phyloP scores from a whole-genome alignment of 164 flowering plant species.

The Tetrastigma voinierianum region DNA sequence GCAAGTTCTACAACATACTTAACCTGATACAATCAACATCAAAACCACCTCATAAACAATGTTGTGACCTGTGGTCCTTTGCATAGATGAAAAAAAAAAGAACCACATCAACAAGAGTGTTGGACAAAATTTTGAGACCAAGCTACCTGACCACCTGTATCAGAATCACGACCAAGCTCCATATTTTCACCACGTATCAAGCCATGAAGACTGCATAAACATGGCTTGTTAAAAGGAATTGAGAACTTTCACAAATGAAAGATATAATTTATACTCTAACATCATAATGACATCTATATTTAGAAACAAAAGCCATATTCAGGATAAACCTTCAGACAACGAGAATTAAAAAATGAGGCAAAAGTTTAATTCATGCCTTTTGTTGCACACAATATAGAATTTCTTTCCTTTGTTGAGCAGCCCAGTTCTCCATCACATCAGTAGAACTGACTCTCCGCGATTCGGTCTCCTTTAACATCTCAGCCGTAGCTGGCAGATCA shows the following conservation, averaged over 20 bases:
- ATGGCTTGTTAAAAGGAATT: constrained; percentile 1
- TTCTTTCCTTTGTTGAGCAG: constrained; percentile 55
- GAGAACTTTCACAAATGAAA: too few species aligned
- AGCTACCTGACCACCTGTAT: constrained; percentile 93
- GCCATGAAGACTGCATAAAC: constrained; percentile 75
- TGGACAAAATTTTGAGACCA: too few species aligned
- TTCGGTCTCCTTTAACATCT: constrained; percentile 37
- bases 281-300: neutral
- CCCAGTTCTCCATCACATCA: constrained; percentile 61
- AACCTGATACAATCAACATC: constrained; percentile 37
- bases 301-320: neutral
- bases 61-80: too few species aligned
- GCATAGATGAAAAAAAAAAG: too few species aligned
- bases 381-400: constrained; percentile 62
- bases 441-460: constrained; percentile 58
- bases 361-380: constrained; percentile 40
- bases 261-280: too few species aligned
- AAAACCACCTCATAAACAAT: too few species aligned
- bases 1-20: constrained; percentile 96
- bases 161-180: constrained; percentile 98
- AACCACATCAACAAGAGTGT: too few species aligned
- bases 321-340: neutral
- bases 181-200: constrained; percentile 93
- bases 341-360: neutral
- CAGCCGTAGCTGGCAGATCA: constrained; percentile 57